phyloP scores from a whole-genome alignment of 1,284 basidiomycete species.

The Lentinula novae-zelandiae region DNA sequence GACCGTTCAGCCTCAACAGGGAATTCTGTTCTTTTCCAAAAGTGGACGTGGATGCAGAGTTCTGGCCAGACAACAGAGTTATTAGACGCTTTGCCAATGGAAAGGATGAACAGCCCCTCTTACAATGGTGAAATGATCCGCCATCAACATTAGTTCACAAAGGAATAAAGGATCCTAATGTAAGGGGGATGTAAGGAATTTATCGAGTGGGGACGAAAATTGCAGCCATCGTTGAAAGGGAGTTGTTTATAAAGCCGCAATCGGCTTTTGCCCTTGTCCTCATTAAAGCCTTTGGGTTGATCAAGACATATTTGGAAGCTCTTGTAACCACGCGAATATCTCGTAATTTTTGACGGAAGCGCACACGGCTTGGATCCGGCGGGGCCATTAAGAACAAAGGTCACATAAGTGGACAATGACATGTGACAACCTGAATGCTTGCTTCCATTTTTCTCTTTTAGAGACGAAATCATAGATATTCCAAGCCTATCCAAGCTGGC shows the following conservation, averaged over 20 bases:
- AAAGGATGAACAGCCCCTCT: conserved; percentile 14
- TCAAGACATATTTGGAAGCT: conserved; percentile 9
- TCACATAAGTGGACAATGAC: background rate
- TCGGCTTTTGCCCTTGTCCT: conserved; percentile 17
- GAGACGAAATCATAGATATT: background rate
- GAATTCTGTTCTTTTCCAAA: conserved; percentile 25
- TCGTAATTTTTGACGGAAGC: background rate
- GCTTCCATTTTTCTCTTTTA: background rate
- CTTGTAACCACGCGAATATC: conserved; percentile 4
- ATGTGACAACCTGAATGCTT: background rate
- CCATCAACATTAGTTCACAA: background rate
- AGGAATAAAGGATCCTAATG: background rate
- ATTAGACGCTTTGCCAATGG: conserved; percentile 8
- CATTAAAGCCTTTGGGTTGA: conserved; percentile 26
- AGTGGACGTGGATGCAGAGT: conserved; percentile 21
- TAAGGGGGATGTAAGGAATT: background rate
- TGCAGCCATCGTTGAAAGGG: background rate
- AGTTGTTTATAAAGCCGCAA: conserved; percentile 9
- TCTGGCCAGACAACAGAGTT: background rate
- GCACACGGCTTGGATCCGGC: background rate
- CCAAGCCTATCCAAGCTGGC: background rate
- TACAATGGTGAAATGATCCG: conserved; percentile 25
- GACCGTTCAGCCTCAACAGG: conserved; percentile 29
- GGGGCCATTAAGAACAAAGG: background rate
- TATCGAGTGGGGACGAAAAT: background rate